A percentile compares a stretch with the other conserved stretches of the same genome.
Conservation (phyloP, 305 asterid genomes). For the Solanum hybrid region DNA sequence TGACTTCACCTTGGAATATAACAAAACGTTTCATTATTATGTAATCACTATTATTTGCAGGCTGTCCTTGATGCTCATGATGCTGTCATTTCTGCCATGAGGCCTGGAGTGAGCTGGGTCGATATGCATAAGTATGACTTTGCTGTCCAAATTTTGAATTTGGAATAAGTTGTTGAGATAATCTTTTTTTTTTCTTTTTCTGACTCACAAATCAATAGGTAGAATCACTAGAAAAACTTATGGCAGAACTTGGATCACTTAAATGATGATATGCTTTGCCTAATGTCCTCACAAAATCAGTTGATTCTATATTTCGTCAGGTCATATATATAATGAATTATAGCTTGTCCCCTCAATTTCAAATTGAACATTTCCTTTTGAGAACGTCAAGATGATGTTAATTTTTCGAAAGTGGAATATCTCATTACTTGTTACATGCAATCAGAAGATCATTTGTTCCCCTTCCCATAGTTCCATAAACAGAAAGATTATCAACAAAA, state of each 20-base stretch:
- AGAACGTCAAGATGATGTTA: not conserved
- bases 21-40: not conserved
- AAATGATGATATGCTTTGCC: not conserved
- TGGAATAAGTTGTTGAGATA: not conserved
- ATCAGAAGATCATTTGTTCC: not conserved
- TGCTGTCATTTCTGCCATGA: slow-evolving; percentile 86
- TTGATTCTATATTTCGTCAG: not conserved
- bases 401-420: not conserved
- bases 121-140: slow-evolving; percentile 84
- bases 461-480: not conserved
- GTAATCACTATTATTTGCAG: slow-evolving; percentile 29
- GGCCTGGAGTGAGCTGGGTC: slow-evolving; percentile 87
- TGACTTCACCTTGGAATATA: not conserved
- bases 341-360: not conserved
- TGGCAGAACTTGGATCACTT: not conserved
- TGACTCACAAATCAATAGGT: not conserved
- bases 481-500: not conserved
- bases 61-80: slow-evolving; percentile 92
- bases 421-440: not conserved
- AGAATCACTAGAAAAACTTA: not conserved
- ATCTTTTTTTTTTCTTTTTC: not conserved
- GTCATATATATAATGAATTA: not conserved
- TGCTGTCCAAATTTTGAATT: slow-evolving; percentile 6
- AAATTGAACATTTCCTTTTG: not conserved
- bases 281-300: not conserved